A percentile compares a stretch with the other conserved stretches of the same genome.
phyloP scores from a whole-genome alignment of 495 filamentous ascomycete genomes.

The Penicillium paxilli region DNA sequence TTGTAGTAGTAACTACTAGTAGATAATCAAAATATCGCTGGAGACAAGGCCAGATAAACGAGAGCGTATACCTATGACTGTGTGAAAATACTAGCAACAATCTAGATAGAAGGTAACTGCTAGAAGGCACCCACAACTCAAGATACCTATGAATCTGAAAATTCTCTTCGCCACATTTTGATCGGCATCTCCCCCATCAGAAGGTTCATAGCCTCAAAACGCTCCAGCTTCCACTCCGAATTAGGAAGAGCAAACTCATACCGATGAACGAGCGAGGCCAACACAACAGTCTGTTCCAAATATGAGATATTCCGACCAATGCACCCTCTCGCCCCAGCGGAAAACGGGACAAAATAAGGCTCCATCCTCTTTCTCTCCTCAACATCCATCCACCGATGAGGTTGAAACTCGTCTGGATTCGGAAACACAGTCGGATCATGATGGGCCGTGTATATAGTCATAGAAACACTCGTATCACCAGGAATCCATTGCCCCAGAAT shows the following conservation, averaged over 20 bases:
- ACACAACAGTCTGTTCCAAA: conserved; percentile 32
- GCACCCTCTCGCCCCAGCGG: conserved; percentile 9
- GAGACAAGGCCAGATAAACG: no score
- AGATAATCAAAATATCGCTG: no score
- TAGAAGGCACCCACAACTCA: no score
- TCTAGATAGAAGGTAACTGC: no score
- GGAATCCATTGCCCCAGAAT: conserved; percentile 35
- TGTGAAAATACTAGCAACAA: no score
- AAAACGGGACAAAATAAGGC: conserved; percentile 33
- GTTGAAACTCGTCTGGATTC: conserved; percentile 23
- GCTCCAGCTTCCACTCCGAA: conserved; percentile 9
- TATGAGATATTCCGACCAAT: conserved; percentile 39
- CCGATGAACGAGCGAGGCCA: conserved; percentile 31
- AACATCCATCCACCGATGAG: conserved; percentile 26
- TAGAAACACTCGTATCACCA: conserved; percentile 21
- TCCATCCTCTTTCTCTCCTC: conserved; percentile 21
- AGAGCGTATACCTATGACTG: no score
- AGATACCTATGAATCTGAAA: neutral
- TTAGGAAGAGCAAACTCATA: conserved; percentile 33
- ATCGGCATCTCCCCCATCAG: conserved; percentile 15
- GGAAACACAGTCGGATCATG: conserved; percentile 21
- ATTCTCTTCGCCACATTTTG: conserved; percentile 9
- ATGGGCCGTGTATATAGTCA: conserved; percentile 23
- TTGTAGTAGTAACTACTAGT: no score
- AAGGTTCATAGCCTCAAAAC: conserved; percentile 14